phyloP scores from a whole-genome alignment of 1,139 yeast species.

The Candida sp. region DNA sequence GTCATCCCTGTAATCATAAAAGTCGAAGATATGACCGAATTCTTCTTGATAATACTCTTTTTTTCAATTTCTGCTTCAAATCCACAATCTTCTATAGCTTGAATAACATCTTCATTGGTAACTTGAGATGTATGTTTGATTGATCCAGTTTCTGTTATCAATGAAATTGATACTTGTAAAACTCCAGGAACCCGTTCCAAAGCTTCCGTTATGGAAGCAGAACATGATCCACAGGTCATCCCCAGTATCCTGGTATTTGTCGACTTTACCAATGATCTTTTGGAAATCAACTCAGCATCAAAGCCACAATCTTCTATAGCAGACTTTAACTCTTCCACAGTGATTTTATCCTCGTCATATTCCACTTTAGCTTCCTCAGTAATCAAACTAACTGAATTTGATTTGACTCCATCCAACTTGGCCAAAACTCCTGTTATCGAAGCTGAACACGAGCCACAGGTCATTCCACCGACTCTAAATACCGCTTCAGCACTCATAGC shows the following conservation, averaged over 20 bases:
- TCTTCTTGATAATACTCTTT: neutral
- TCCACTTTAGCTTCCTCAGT: constrained; percentile 27
- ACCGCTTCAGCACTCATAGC: constrained; percentile 2
- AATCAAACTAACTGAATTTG: constrained; percentile 25
- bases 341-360: constrained; percentile 11
- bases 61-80: constrained; percentile 49
- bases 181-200: constrained; percentile 22
- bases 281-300: constrained; percentile 20
- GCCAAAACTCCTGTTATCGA: constrained; percentile 23
- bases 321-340: constrained; percentile 11
- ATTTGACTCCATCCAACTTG: constrained; percentile 14
- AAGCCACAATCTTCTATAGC: constrained; percentile 36
- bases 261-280: constrained; percentile 1
- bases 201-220: constrained; percentile 33
- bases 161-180: constrained; percentile 24
- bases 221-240: constrained; percentile 42
- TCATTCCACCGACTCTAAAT: constrained; percentile 21
- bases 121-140: constrained; percentile 18
- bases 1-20: constrained; percentile 21
- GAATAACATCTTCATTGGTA: constrained; percentile 30
- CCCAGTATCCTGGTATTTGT: constrained; percentile 18
- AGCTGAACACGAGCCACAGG: constrained; percentile 37
- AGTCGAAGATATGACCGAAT: neutral
- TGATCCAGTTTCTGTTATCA: constrained; percentile 32
- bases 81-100: constrained; percentile 70